Evolutionary conservation across 345 rosid species (phyloP).

Genomic region (Melaleuca quinquenervia): DNA sequence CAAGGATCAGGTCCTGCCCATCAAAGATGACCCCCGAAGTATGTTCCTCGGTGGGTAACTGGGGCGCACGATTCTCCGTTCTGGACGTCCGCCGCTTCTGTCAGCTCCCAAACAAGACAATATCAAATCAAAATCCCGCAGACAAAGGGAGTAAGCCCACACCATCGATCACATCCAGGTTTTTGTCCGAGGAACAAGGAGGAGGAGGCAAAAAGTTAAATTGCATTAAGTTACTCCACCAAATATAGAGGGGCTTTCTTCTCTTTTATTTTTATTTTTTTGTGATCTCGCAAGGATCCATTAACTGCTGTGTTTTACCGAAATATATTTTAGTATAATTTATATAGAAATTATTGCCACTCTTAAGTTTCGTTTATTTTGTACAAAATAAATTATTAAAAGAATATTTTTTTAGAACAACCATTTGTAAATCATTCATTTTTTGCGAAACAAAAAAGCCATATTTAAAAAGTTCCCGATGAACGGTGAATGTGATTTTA

Average conservation of each 20-base stretch:
- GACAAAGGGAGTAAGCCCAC: neutral
- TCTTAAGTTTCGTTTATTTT: too few relatives aligned
- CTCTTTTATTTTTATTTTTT: neutral
- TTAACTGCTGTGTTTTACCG: too few relatives aligned
- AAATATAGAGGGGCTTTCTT: neutral
- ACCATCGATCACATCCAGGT: neutral
- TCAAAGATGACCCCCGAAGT: neutral
- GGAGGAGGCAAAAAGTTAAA: neutral
- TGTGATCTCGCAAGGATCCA: neutral
- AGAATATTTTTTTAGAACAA: too few relatives aligned
- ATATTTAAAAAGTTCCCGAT: neutral
- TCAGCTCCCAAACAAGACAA: neutral
- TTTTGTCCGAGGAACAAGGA: neutral
- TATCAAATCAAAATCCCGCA: neutral
- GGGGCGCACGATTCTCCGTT: neutral
- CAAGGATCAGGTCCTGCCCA: neutral
- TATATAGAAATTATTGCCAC: too few relatives aligned
- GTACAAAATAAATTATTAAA: too few relatives aligned
- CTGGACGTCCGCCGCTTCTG: neutral
- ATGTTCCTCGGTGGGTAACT: neutral
- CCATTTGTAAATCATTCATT: too few relatives aligned
- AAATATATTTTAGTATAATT: too few relatives aligned
- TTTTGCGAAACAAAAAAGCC: neutral
- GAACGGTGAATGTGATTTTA: neutral
- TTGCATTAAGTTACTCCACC: neutral